These are phyloP conservation scores for Malassezia psittaci DNA, from an alignment of 1,284 basidiomycete genomes.

Conservation along the genomic window DNA sequence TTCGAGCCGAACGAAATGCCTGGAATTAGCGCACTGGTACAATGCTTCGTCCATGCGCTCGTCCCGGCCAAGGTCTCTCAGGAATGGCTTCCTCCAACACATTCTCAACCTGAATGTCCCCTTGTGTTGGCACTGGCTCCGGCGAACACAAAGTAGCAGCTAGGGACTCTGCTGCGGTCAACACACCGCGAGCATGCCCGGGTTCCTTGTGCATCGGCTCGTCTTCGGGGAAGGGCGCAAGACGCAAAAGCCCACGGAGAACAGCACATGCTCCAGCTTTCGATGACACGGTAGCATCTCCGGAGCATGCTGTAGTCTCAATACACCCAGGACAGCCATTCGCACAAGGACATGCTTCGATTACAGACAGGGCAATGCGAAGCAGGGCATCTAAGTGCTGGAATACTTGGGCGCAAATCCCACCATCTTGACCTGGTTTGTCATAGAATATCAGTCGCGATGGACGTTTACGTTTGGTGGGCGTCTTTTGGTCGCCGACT, in stretches of 20 bases:
- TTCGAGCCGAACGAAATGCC: neutral
- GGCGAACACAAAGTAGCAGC: constrained; percentile 13
- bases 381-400: constrained; percentile 65
- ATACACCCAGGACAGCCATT: constrained; percentile 66
- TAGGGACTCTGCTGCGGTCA: neutral
- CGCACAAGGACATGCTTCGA: constrained; percentile 62
- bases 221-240: constrained; percentile 5
- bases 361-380: constrained; percentile 56
- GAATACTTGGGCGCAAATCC: constrained; percentile 68
- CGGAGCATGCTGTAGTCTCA: constrained; percentile 42
- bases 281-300: constrained; percentile 35
- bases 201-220: neutral
- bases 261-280: constrained; percentile 43
- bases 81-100: neutral
- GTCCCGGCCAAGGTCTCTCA: neutral
- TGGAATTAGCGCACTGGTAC: neutral
- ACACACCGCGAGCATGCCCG: neutral
- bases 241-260: constrained; percentile 30
- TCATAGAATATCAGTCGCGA: constrained; percentile 80
- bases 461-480: constrained; percentile 62
- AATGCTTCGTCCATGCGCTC: neutral
- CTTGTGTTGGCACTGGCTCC: constrained; percentile 1
- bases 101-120: constrained; percentile 1
- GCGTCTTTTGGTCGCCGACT: constrained; percentile 52
- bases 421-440: constrained; percentile 59